Evolutionary conservation across 2,329 filamentous ascomycete genomes (phyloP).

Genomic region (Phyllosticta citrichinensis): DNA sequence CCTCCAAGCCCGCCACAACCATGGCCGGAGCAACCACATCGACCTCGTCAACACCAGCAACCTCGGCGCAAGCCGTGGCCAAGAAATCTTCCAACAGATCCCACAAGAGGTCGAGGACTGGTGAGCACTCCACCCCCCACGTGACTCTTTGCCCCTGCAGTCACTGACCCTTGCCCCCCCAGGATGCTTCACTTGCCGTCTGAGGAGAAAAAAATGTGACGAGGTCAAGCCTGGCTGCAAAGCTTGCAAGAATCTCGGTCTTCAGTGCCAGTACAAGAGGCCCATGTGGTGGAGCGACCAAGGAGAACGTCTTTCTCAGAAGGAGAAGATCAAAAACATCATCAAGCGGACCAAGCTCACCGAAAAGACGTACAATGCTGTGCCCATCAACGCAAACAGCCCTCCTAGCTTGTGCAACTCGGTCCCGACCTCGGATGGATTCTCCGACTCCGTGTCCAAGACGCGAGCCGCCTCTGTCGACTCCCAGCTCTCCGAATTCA

Average conservation of each 20-base stretch:
- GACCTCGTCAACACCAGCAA: conserved; percentile 34
- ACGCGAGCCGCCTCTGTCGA: conserved; percentile 70
- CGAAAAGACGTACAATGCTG: conserved; percentile 61
- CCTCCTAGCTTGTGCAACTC: conserved; percentile 74
- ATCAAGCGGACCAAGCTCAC: conserved; percentile 95
- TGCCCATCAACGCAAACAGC: conserved; percentile 45
- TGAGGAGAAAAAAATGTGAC: conserved; percentile 61
- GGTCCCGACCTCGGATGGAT: conserved; percentile 68
- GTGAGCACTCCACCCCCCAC: conserved; percentile 36
- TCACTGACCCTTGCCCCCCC: conserved; percentile 13
- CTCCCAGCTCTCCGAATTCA: conserved; percentile 67
- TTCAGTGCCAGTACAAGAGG: conserved; percentile 91
- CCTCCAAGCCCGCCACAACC: conserved; percentile 36
- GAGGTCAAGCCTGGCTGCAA: conserved; percentile 55
- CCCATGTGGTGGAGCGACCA: conserved; percentile 97
- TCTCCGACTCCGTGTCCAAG: conserved; percentile 62
- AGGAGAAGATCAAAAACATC: conserved; percentile 91
- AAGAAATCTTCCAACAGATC: conserved; percentile 64
- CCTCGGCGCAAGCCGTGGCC: neutral
- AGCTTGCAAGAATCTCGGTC: conserved; percentile 61
- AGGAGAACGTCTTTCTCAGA: conserved; percentile 73
- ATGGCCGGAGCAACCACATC: conserved; percentile 42
- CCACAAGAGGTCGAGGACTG: conserved; percentile 89
- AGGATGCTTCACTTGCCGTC: conserved; percentile 59
- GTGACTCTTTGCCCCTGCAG: neutral